Evolutionary conservation across 345 rosid species (phyloP).

Genomic region (Acer campestre): DNA sequence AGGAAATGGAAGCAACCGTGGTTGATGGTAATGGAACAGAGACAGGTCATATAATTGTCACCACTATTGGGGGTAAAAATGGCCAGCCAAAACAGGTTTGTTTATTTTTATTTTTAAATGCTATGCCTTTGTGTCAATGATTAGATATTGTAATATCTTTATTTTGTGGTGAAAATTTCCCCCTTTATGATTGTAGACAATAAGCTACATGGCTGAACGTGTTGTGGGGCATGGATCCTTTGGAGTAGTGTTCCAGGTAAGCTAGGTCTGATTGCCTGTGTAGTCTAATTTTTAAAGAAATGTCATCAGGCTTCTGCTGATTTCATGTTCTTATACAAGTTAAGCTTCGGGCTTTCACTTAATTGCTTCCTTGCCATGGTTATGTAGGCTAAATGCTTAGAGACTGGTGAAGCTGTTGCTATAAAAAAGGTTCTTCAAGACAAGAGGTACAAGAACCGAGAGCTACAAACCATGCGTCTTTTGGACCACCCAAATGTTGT

Average conservation of each 20-base stretch:
- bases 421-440: slow-evolving; percentile 90
- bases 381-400: slow-evolving; percentile 90
- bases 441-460: slow-evolving; percentile 96
- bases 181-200: slow-evolving; percentile 49
- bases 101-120: neutral
- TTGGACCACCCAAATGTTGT: slow-evolving; percentile 96
- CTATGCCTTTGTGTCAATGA: neutral
- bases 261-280: slow-evolving; percentile 1
- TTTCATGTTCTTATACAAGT: neutral
- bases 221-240: slow-evolving; percentile 96
- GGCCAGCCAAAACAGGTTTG: slow-evolving; percentile 81
- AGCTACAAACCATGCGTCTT: slow-evolving; percentile 95
- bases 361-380: slow-evolving; percentile 8
- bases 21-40: slow-evolving; percentile 91
- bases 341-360: neutral
- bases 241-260: slow-evolving; percentile 94
- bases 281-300: neutral
- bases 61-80: slow-evolving; percentile 81
- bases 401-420: slow-evolving; percentile 95
- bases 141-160: neutral
- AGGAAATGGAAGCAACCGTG: slow-evolving; percentile 91
- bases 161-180: slow-evolving; percentile 6
- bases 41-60: slow-evolving; percentile 80
- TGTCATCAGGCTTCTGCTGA: neutral
- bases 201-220: slow-evolving; percentile 98